Conservation (phyloP, 192 early-diverging fungal genomes). For the Coemansia guatemalensis region DNA sequence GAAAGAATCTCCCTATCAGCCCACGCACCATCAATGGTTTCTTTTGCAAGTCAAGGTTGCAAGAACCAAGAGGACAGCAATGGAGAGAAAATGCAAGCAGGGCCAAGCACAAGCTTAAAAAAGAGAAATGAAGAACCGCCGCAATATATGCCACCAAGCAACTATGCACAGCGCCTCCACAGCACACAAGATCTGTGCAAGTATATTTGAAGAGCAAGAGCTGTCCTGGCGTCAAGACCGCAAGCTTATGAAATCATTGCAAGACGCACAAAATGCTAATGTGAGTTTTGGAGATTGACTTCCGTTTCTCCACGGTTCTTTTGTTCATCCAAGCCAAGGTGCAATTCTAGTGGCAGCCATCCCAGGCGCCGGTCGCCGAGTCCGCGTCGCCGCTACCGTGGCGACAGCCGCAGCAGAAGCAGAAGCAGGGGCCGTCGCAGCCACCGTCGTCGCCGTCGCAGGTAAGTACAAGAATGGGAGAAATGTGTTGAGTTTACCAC, state of each 20-base stretch:
- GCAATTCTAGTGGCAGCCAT: conserved; percentile 22
- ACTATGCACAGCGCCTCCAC: background rate
- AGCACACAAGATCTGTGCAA: background rate
- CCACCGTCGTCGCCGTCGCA: conserved; percentile 25
- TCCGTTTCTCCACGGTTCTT: background rate
- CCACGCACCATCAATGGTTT: conserved; percentile 16
- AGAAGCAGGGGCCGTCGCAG: conserved; percentile 4
- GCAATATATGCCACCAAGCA: background rate
- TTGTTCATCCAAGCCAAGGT: background rate
- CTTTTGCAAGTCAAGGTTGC: conserved; percentile 42
- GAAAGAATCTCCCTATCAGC: background rate
- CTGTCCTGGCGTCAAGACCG: background rate
- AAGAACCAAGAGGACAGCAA: conserved; percentile 18
- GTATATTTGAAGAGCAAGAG: background rate
- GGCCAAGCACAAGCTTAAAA: background rate
- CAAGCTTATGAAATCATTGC: background rate
- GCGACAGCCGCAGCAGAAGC: conserved; percentile 16
- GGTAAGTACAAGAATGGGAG: conserved; percentile 23
- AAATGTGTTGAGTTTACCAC: background rate
- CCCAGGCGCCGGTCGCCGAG: conserved; percentile 37
- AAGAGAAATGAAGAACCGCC: background rate
- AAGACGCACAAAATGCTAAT: conserved; percentile 1
- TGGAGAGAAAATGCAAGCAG: background rate
- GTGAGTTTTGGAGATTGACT: background rate
- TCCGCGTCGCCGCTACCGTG: conserved; percentile 20